Base-by-base conservation (phyloP, 352 stramenopile genomes). In the Phytophthora litchii region DNA sequence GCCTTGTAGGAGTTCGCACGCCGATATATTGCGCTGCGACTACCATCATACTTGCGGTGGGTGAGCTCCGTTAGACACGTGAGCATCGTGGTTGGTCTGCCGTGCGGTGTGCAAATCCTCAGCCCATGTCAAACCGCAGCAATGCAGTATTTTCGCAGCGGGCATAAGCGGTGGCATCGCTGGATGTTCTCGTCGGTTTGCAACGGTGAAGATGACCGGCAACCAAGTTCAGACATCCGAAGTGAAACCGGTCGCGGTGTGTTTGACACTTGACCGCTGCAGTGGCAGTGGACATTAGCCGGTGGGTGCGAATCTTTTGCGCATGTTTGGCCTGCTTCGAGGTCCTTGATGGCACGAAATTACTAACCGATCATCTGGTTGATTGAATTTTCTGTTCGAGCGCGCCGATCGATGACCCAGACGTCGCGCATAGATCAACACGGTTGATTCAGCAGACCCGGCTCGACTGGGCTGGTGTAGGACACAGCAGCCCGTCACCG, bases 111-210 rank as follows among this genome's bases (percentile, higher is more conserved):
- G 20, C 54, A 66, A 66, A 58, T 68, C 53, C 31, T 53, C 38
- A 50, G 60, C 6, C 54, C 32, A 48, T 60, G 54, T 65, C 48
- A 64, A 58, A 62, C 45, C 44, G 19, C 37, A 51, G 37, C 45
- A 21, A 16, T 10, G 27, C 21, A 29, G 47, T 23, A 19, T 17
- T 34, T 34, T 47, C 31, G 34, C 23, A 47, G 17, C n/a, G 58
- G 10, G 34, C 53, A 61, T 52, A 68, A 64, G 44, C 19, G 31
- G 60, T 52, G 40, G 10, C 12, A 3, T 16, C 7, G 47, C 61
- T 70, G 61, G 49, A 70, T 70, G 36, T 70, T 70, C 61, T 66
- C 55, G 61, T 70, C 61, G 17, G 53, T 48, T 70, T 65, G 61
- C 61, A 49, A 35, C 40, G 36, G 42, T 17, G 52, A 45, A 54